phyloP scores from a whole-genome alignment of 2,329 filamentous ascomycete species.

The Paraphaeosphaeria minitans region DNA sequence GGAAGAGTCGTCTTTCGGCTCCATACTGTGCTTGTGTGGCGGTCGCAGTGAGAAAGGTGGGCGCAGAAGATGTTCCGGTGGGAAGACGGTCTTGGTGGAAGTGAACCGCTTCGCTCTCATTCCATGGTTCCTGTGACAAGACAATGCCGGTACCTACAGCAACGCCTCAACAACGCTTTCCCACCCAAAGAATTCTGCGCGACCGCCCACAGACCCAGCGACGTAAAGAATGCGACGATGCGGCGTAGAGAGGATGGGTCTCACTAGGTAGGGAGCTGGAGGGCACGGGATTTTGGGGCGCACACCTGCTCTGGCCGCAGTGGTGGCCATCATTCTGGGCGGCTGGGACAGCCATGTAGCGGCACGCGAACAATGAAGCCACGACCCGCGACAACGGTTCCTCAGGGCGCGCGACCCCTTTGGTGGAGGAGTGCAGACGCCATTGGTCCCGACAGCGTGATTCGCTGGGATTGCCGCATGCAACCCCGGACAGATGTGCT shows the following conservation, averaged over 20 bases:
- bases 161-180: neutral
- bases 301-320: neutral
- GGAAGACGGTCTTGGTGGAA: conserved; percentile 4
- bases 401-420: conserved; percentile 5
- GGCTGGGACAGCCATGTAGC: conserved; percentile 1
- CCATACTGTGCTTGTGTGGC: conserved; percentile 33
- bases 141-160: conserved; percentile 1
- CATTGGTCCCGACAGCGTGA: conserved; percentile 14
- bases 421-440: conserved; percentile 5
- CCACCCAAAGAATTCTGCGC: conserved; percentile 6
- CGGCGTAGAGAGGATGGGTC: neutral
- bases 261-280: neutral
- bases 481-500: conserved; percentile 13
- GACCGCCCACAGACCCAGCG: neutral
- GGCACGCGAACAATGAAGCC: conserved; percentile 7
- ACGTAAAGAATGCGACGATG: neutral
- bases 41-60: neutral
- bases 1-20: conserved; percentile 42
- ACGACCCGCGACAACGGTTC: conserved; percentile 3
- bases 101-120: conserved; percentile 20
- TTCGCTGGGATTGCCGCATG: conserved; percentile 21
- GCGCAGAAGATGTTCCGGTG: neutral
- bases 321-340: conserved; percentile 1
- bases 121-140: conserved; percentile 34
- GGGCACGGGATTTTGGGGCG: neutral